phyloP scores from a whole-genome alignment of 306 rosid species.

The Vigna radiata region DNA sequence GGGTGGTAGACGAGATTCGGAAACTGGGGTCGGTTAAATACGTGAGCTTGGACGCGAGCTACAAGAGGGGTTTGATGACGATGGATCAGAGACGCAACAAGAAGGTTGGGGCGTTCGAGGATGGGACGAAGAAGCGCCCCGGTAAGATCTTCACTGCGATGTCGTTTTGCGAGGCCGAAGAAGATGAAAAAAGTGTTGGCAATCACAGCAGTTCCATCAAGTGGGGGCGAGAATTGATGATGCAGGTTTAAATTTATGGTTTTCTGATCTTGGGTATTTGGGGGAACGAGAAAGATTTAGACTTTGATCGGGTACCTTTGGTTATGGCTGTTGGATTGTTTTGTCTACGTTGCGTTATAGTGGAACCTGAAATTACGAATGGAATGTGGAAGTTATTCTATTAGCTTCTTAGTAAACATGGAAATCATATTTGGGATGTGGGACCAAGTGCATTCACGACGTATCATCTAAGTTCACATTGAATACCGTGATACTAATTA shows the following conservation, averaged over 20 bases:
- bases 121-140: conserved; percentile 86
- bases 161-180: conserved; percentile 73
- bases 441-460: background rate
- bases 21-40: conserved; percentile 71
- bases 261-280: background rate
- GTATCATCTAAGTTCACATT: background rate
- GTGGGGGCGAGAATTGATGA: conserved; percentile 70
- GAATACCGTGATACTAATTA: background rate
- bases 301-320: conserved; percentile 13
- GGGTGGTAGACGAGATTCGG: conserved; percentile 57
- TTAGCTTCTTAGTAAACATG: background rate
- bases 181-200: conserved; percentile 27
- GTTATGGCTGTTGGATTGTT: conserved; percentile 2
- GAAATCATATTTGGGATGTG: background rate
- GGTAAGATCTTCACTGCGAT: conserved; percentile 88
- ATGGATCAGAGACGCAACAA: conserved; percentile 35
- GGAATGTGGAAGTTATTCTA: background rate
- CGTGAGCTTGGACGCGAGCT: conserved; percentile 74
- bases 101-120: conserved; percentile 65
- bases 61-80: conserved; percentile 57
- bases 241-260: conserved; percentile 59
- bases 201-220: conserved; percentile 57
- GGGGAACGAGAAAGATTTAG: background rate
- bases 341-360: conserved; percentile 11
- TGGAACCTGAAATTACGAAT: background rate